Base-by-base conservation (phyloP, 179 eudicot genomes). In the Beta lomatogona region DNA sequence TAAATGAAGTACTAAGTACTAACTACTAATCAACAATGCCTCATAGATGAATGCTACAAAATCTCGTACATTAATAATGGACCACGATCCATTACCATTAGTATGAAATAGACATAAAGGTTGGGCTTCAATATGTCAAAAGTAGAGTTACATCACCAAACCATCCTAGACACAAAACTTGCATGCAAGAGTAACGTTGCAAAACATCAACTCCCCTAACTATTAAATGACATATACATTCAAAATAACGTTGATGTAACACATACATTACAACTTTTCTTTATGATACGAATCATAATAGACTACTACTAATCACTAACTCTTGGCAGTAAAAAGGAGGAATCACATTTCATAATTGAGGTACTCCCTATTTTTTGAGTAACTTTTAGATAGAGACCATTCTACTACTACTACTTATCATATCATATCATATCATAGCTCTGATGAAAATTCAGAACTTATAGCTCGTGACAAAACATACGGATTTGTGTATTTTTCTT, bases 381-480 rank as follows among this genome's bases (percentile, higher is more conserved):
- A 21, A 71, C 58, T n/a, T 71, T 71, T 52, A 28, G 75, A 71
- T 50, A 71, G 36, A 48, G 75, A 71, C 75, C 31, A 48, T 46
- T 9, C 75, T 70, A 70, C 12, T 64, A 5, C 52, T 48, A 48
- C 52, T 48, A 48, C 52, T 48, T 48, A 48, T 63, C 9, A 5
- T 63, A 60, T 4, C 8, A 16, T 25, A 9, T 22, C 14, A 10
- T 64, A 64, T 25, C 6, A 12, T 12, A 13, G 11, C 70, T 25
- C 46, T 66, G 70, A 31, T 66, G 70, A 66, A 44, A 31, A 9
- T 10, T 66, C 70, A 66, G 70, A 74, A 5, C 52, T 48, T 9
- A 48, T 48, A 21, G 15, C 16, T 58, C 19, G 46, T 59, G 76
- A 41, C 71, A 71, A 79, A 71, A 79, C 48, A 80, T 80, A 80